A percentile compares a stretch with the other conserved stretches of the same genome.
Conservation (phyloP, 1,284 basidiomycete species). For the Cystobasidium sp. region DNA sequence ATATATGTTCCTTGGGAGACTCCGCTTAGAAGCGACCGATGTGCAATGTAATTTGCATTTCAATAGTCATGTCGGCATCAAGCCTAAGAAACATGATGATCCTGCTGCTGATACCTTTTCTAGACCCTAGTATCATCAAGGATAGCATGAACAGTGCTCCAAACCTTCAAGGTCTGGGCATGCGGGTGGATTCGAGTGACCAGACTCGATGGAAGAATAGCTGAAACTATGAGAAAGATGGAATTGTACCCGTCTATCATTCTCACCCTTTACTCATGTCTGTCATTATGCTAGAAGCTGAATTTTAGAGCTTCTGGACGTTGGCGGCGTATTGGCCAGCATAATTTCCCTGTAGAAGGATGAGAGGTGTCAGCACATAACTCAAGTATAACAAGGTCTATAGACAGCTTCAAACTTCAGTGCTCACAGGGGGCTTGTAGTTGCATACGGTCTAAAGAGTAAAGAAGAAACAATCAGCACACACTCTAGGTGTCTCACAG, state of each 20-base stretch:
- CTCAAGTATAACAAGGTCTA: too few species aligned
- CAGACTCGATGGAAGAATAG: not conserved
- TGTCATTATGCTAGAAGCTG: not conserved
- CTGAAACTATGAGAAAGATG: not conserved
- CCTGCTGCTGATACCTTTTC: not conserved
- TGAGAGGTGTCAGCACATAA: not conserved
- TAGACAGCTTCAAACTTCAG: not conserved
- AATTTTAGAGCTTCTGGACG: constrained; percentile 21
- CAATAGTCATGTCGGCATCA: not conserved
- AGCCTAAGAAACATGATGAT: not conserved
- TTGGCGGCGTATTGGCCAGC: constrained; percentile 28
- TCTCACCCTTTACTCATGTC: not conserved
- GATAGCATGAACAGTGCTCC: not conserved
- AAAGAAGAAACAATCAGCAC: not conserved
- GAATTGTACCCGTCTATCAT: not conserved
- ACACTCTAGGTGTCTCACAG: not conserved
- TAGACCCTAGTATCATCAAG: not conserved
- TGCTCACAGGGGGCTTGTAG: constrained; percentile 26
- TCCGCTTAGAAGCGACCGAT: too few species aligned
- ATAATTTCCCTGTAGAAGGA: constrained; percentile 21
- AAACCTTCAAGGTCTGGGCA: too few species aligned
- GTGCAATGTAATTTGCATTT: not conserved
- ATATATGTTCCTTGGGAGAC: too few species aligned
- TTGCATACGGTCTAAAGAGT: constrained; percentile 37
- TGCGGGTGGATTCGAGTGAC: not conserved